A percentile compares a stretch with the other conserved stretches of the same genome.
These are phyloP conservation scores for Kurtzmaniella quercitrusa DNA, from an alignment of 1,139 yeast genomes.

Conservation along the genomic window DNA sequence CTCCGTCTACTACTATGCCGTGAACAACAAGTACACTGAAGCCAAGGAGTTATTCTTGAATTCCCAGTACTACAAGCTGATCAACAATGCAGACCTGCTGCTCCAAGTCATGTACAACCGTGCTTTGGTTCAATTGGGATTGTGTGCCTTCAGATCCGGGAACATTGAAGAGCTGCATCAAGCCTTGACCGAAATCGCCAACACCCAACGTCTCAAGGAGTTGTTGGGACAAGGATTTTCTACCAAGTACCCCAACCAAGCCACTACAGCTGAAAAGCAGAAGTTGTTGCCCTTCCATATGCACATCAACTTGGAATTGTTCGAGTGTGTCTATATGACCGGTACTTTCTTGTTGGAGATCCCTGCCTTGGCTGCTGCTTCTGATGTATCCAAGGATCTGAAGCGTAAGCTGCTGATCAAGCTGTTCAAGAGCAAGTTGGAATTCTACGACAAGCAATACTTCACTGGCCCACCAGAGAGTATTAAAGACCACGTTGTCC, in stretches of 20 bases:
- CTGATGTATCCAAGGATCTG: conserved; percentile 43
- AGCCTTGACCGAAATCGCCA: conserved; percentile 82
- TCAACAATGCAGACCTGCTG: conserved; percentile 78
- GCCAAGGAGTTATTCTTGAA: conserved; percentile 86
- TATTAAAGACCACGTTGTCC: conserved; percentile 89
- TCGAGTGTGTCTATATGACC: conserved; percentile 92
- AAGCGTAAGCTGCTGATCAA: conserved; percentile 69
- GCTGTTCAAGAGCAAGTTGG: conserved; percentile 88
- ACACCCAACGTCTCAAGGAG: conserved; percentile 84
- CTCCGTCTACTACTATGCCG: conserved; percentile 87
- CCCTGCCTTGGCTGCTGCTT: conserved; percentile 63
- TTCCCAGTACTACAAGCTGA: conserved; percentile 79
- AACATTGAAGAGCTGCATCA: conserved; percentile 84
- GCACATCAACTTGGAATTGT: conserved; percentile 93
- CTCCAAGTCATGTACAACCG: conserved; percentile 93
- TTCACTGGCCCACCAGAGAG: conserved; percentile 98
- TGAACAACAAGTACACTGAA: conserved; percentile 73
- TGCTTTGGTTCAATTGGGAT: conserved; percentile 91
- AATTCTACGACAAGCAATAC: conserved; percentile 89
- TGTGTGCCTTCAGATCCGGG: conserved; percentile 92
- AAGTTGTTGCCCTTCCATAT: conserved; percentile 95
- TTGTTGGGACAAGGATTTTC: conserved; percentile 90
- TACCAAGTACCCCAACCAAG: conserved; percentile 58
- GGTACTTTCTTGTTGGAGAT: conserved; percentile 87
- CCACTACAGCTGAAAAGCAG: conserved; percentile 63